These are phyloP conservation scores for Aspergillus udagawae DNA, from an alignment of 2,329 filamentous ascomycete species.

Conservation along the genomic window DNA sequence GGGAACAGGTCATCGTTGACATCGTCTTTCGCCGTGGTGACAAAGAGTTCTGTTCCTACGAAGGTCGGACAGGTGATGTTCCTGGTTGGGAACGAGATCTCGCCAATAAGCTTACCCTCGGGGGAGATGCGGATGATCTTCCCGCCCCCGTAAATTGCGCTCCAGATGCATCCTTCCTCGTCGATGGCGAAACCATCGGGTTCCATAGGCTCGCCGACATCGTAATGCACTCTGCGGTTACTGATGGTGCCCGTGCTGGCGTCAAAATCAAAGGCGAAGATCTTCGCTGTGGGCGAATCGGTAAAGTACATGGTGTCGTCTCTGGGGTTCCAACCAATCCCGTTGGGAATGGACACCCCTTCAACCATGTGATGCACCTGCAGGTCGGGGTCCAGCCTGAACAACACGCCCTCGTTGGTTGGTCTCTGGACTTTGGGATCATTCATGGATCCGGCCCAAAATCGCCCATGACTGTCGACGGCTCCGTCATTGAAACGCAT, in stretches of 20 bases:
- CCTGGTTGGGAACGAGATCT: conserved; percentile 70
- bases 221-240: conserved; percentile 69
- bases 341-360: conserved; percentile 75
- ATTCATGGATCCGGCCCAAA: conserved; percentile 85
- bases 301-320: conserved; percentile 76
- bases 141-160: conserved; percentile 74
- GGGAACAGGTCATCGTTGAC: conserved; percentile 57
- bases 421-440: conserved; percentile 63
- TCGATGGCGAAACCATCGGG: conserved; percentile 87
- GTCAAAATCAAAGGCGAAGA: conserved; percentile 74
- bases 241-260: conserved; percentile 58
- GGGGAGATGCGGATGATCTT: conserved; percentile 71
- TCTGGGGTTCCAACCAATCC: conserved; percentile 73
- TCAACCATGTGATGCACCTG: conserved; percentile 58
- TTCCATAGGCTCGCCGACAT: conserved; percentile 58
- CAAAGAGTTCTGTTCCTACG: conserved; percentile 67
- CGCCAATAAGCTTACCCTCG: conserved; percentile 66
- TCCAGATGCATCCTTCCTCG: conserved; percentile 81
- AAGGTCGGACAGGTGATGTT: conserved; percentile 81
- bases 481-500: conserved; percentile 74
- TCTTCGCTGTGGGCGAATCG: conserved; percentile 66
- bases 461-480: conserved; percentile 72
- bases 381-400: conserved; percentile 63
- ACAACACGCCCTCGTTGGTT: conserved; percentile 61
- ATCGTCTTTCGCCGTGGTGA: conserved; percentile 73